A percentile compares a stretch with the other conserved stretches of the same genome.
Evolutionary conservation across 257 asterid species (phyloP).

Genomic region (Ehretia macrophylla): DNA sequence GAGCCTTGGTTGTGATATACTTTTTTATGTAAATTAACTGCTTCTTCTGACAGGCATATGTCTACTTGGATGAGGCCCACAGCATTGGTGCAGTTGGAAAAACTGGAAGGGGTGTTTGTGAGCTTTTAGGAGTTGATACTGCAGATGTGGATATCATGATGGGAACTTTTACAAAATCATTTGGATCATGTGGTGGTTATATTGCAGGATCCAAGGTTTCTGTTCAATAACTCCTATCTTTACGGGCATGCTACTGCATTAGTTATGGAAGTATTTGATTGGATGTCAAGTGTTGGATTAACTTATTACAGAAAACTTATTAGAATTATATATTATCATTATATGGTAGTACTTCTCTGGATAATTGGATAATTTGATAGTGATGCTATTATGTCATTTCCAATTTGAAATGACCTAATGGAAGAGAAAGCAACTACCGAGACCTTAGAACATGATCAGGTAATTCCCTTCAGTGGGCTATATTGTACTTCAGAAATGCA

Average conservation of each 20-base stretch:
- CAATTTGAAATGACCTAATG: too few relatives aligned
- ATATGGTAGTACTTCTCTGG: too few relatives aligned
- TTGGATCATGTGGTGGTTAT: conserved; percentile 99
- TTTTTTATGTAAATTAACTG: background rate
- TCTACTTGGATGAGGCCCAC: conserved; percentile 98
- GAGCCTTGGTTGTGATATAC: background rate
- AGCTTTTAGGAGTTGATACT: conserved; percentile 93
- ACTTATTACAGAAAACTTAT: too few relatives aligned
- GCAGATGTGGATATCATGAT: conserved; percentile 94
- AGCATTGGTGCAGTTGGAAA: conserved; percentile 99
- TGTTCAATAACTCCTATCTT: conserved; percentile 14
- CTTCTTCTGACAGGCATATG: conserved; percentile 47
- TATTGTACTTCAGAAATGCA: too few relatives aligned
- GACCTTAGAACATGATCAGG: too few relatives aligned
- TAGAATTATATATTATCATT: too few relatives aligned
- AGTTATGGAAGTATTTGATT: too few relatives aligned
- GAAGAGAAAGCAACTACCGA: too few relatives aligned
- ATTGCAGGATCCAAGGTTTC: conserved; percentile 93
- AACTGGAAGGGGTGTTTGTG: conserved; percentile 97
- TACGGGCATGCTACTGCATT: background rate
- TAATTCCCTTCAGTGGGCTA: too few relatives aligned
- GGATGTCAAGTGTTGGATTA: too few relatives aligned
- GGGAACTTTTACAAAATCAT: conserved; percentile 99
- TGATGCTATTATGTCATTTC: too few relatives aligned
- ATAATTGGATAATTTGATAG: too few relatives aligned